Evolutionary conservation across 106 monocot species (phyloP), one percentile per base, ranked within the genome.

Genomic region (Agapanthus africanus): DNA sequence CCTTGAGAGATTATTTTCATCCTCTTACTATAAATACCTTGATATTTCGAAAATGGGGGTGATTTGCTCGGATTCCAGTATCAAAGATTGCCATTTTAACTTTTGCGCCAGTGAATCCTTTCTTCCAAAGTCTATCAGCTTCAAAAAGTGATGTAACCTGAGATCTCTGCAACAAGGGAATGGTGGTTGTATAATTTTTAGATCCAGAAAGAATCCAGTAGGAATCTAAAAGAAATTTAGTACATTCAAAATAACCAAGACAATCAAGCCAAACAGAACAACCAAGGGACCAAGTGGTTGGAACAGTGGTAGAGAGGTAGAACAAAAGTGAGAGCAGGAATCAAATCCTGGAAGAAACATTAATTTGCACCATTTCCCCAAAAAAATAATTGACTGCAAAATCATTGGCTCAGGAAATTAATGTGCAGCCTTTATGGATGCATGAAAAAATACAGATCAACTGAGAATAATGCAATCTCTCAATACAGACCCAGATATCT

Each of bases 21-120:
- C 35, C 19, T 35, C 33, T n/a, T 61, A 5, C 26, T 25, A 11
- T 25, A 10, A 59, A 65, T 87, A 99, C 99, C 99, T 99, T 99
- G 78, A 99, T 93, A 76, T 85, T 92, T n/a, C 93, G 82, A 76
- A 99, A 99, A 85, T 99, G 99, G 4, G 99, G 99, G 60, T 99
- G 99, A 82, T 93, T 82, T 57, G 87, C 78, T 50, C 99, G 81
- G 78, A 99, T 99, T 54, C 99, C 99, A 65, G 99, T 99, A 73
- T 99, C 99, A 78, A 99, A 99, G 77, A 99, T 90, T 66, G 99
- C 99, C 92, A 99, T 99, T 79, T 93, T 99, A 37, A 99, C 99
- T 85, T 82, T 93, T 54, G 76, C 74, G 62, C 99, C 93, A 14
- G 87, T 99, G 71, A 79, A 90, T 2, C 99, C 99, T 77, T 88